Percentiles rank a stretch among this genome's conserved stretches.
Evolutionary conservation across 441 rosid species (phyloP).

Genomic region (Corymbia calophylla): DNA sequence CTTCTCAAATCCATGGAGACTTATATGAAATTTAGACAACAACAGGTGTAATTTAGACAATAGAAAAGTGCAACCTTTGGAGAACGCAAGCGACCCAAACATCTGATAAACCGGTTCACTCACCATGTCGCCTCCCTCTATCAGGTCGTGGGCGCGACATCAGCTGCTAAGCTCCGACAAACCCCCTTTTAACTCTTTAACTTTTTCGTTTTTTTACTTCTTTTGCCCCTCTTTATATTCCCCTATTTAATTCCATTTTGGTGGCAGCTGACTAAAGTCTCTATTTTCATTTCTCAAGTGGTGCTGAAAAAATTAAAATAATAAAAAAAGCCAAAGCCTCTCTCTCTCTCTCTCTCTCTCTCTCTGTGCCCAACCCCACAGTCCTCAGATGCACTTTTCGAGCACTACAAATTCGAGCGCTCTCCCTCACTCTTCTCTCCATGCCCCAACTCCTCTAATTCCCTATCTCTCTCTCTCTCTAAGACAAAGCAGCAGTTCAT

Average conservation of each 20-base stretch:
- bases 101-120: background rate
- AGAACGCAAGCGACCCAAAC: background rate
- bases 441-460: background rate
- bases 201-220: conserved; percentile 22
- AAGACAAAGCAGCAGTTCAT: background rate
- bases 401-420: conserved; percentile 57
- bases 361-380: background rate
- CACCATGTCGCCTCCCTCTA: background rate
- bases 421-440: conserved; percentile 18
- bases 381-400: background rate
- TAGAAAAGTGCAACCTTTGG: background rate
- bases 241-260: conserved; percentile 5
- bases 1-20: background rate
- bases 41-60: too few species aligned
- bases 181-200: conserved; percentile 47
- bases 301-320: conserved; percentile 5
- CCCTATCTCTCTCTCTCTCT: conserved; percentile 1
- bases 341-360: background rate
- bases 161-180: background rate
- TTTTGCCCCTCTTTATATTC: background rate
- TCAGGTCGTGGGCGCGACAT: background rate
- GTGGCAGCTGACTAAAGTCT: conserved; percentile 26
- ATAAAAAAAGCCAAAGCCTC: background rate
- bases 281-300: conserved; percentile 33
- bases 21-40: too few species aligned